Base-by-base conservation (phyloP, 2,329 filamentous ascomycete species). In the Elsinoe arachidis region DNA sequence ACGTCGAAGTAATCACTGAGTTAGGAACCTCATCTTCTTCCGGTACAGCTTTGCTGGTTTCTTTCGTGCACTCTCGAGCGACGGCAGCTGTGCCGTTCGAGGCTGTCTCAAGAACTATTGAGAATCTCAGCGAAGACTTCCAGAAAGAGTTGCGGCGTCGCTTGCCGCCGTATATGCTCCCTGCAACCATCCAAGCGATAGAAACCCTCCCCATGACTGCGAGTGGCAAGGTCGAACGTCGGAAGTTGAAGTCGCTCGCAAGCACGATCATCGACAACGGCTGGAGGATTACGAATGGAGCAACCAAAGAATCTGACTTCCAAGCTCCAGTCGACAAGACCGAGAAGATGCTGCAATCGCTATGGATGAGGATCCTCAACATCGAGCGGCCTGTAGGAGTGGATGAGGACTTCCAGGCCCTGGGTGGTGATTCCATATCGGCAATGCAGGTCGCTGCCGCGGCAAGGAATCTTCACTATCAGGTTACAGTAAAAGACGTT, bases 161-260 rank as follows among this genome's bases (percentile, higher is more conserved):
- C 6, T 70, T 95, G 0, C 84, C 88, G 0, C 64, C 69, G 0
- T 93, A 93, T 67, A 91, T 91, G 87, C 70, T 92, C 1, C 90
- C 90, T 0, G 82, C 82, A 0, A 81, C 83, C 60, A 71, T 92
- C 3, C 73, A 95, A 5, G 84, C 86, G 0, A 75, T 95, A 4
- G 79, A 81, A 1, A 66, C 69, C 1, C 75, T 95, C 39, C 88
- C 89, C 0, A 76, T 85, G 64, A 91, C 86, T 0, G 68, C 79
- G 0, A 86, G 85, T 55, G 86, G 86, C 1, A 93, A 93, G 67
- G 75, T 85, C 5, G 83, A 95, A 65, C 80, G 79, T 57, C 65
- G 69, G 66, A 0, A 35, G 34, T 14, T 35, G 7, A 6, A 35
- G 14, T 7, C 7, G 61, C 59, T 68, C 9, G 56, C 58, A 19